Evolutionary conservation across 306 rosid species (phyloP).

Genomic region (Dalbergia cultrata): DNA sequence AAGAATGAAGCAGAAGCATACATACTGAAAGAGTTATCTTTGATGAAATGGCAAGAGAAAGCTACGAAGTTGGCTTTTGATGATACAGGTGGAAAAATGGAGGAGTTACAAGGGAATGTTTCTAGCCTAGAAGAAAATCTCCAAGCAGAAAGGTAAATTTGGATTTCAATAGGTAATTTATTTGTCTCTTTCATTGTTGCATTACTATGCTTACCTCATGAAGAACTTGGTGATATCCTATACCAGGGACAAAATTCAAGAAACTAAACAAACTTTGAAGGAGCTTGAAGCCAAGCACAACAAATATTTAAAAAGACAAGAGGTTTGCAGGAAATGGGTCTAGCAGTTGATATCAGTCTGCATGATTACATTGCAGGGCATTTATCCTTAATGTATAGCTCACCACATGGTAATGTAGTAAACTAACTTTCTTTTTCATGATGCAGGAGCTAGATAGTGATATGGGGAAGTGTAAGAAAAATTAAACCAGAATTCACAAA

Average conservation of each 20-base stretch:
- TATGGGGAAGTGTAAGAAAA: conserved; percentile 83
- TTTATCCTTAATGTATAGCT: conserved; percentile 31
- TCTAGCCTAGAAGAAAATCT: conserved; percentile 74
- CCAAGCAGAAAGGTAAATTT: conserved; percentile 73
- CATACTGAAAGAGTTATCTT: conserved; percentile 92
- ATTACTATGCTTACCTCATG: conserved; percentile 28
- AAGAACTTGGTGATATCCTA: conserved; percentile 40
- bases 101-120: conserved; percentile 60
- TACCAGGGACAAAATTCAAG: conserved; percentile 82
- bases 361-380: conserved; percentile 22
- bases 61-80: conserved; percentile 82
- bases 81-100: conserved; percentile 68
- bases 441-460: conserved; percentile 82
- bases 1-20: conserved; percentile 94
- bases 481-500: too few species aligned
- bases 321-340: conserved; percentile 64
- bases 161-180: conserved; percentile 12
- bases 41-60: conserved; percentile 94
- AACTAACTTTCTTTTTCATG: conserved; percentile 21
- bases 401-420: too few species aligned
- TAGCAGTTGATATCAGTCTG: conserved; percentile 34
- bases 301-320: conserved; percentile 70
- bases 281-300: conserved; percentile 85
- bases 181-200: not conserved
- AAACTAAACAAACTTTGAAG: conserved; percentile 67